Conservation (phyloP, 2,329 filamentous ascomycete species). For the Ophiosphaerella korrae region DNA sequence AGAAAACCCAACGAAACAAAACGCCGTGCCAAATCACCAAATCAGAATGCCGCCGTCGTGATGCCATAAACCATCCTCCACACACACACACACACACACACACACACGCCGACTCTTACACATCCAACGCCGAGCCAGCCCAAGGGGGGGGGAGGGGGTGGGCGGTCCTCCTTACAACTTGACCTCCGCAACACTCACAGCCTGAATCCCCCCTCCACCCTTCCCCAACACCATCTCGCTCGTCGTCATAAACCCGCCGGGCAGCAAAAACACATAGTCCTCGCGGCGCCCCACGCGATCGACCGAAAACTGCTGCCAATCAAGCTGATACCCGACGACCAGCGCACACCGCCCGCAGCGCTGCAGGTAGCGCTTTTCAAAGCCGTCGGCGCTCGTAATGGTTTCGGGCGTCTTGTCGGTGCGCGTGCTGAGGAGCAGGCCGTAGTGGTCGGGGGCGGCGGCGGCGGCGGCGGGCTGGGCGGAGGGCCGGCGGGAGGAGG, state of each 20-base stretch:
- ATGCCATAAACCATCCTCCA: too few relatives aligned
- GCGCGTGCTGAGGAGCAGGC: slow-evolving; percentile 56
- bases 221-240: slow-evolving; percentile 57
- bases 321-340: slow-evolving; percentile 67
- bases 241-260: slow-evolving; percentile 64
- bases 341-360: slow-evolving; percentile 66
- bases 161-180: slow-evolving; percentile 19
- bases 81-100: too few relatives aligned
- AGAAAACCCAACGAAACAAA: background rate
- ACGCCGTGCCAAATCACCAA: background rate
- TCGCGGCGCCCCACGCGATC: slow-evolving; percentile 44
- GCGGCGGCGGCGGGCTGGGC: slow-evolving; percentile 7
- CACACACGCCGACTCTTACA: too few relatives aligned
- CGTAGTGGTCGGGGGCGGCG: slow-evolving; percentile 47
- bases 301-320: slow-evolving; percentile 54
- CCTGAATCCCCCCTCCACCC: slow-evolving; percentile 14
- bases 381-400: slow-evolving; percentile 64
- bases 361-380: slow-evolving; percentile 67
- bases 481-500: slow-evolving; percentile 14
- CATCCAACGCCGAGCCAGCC: too few relatives aligned
- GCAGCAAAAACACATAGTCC: slow-evolving; percentile 64
- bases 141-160: too few relatives aligned
- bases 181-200: slow-evolving; percentile 27
- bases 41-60: background rate
- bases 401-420: slow-evolving; percentile 55